Evolutionary conservation across 805 yeast genomes (phyloP), one percentile per base, ranked within the genome.

Genomic region (Yamadazyma sp.): DNA sequence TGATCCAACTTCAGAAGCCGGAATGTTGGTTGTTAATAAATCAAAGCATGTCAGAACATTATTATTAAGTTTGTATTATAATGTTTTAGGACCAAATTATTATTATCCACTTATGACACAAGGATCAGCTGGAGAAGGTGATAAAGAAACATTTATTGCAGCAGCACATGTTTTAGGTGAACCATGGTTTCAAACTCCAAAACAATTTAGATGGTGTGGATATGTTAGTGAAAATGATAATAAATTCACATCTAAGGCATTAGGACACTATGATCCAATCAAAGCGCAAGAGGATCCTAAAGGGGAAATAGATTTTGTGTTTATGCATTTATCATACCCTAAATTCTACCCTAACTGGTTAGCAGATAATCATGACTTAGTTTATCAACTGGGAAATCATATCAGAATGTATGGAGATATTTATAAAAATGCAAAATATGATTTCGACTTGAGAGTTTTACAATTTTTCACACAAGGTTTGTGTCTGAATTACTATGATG

Each of bases 121-220:
- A 50, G 86, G 86, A 4, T 67, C 77, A 17, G 79, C 86, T 1
- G 91, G 91, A 18, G 84, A 82, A 61, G 89, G 91, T 33, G 91
- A 83, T 50, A 83, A 83, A 52, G 91, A 83, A 50, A 81, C 91
- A 0, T 82, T 80, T 45, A 71, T 78, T 25, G 76, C 82, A 7
- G 88, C 86, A 1, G 85, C 88, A 3, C 66, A 70, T 35, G 79
- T 62, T 1, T 49, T 75, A 49, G 45, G 55, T 0, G 57, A 63
- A 34, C 69, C 75, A 2, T 78, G 68, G 53, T 76, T 71, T 51
- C 88, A 81, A 54, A 54, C 61, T 58, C 50, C 38, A 48, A 77
- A 52, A 67, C 75, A 39, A 29, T 66, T 66, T 45, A 41, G 47
- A 30, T 66, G 70, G 70, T 51, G 55, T 7, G 70, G 70, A 3